These are phyloP conservation scores for Mycena leptocephala DNA, from an alignment of 768 basidiomycete species.

Conservation along the genomic window DNA sequence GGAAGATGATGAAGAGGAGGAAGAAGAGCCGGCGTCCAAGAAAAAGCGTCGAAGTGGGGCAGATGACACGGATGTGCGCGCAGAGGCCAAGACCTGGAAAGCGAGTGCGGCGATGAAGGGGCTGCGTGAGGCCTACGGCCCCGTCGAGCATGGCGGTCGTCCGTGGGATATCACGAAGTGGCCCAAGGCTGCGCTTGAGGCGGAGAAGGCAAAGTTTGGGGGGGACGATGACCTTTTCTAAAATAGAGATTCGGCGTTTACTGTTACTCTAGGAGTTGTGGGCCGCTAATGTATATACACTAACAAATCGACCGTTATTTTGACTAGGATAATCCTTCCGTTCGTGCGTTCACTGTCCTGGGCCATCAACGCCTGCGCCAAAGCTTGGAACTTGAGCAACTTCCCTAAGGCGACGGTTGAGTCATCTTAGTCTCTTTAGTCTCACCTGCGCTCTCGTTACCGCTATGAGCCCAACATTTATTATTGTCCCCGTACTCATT, in stretches of 20 bases:
- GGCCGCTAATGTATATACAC: background rate
- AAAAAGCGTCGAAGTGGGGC: background rate
- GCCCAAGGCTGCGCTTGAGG: background rate
- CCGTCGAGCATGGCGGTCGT: constrained; percentile 23
- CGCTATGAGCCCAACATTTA: too few relatives aligned
- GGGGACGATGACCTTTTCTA: background rate
- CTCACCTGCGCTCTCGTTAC: too few relatives aligned
- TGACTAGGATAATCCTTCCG: too few relatives aligned
- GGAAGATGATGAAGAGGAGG: constrained; percentile 17
- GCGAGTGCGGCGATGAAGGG: constrained; percentile 30
- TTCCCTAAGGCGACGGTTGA: too few relatives aligned
- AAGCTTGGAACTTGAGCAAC: too few relatives aligned
- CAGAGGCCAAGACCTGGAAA: constrained; percentile 24
- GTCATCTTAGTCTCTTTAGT: too few relatives aligned
- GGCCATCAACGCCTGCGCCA: too few relatives aligned
- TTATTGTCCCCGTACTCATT: too few relatives aligned
- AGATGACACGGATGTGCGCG: constrained; percentile 21
- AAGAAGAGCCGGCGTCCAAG: background rate
- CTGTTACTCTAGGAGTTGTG: too few relatives aligned
- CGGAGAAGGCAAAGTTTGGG: background rate
- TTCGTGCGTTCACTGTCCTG: too few relatives aligned
- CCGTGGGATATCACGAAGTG: constrained; percentile 32
- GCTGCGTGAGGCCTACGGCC: constrained; percentile 22
- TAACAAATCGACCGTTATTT: background rate
- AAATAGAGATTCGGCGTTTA: background rate